Conservation (phyloP, 805 yeast species). For the Yarrowia deformans region DNA sequence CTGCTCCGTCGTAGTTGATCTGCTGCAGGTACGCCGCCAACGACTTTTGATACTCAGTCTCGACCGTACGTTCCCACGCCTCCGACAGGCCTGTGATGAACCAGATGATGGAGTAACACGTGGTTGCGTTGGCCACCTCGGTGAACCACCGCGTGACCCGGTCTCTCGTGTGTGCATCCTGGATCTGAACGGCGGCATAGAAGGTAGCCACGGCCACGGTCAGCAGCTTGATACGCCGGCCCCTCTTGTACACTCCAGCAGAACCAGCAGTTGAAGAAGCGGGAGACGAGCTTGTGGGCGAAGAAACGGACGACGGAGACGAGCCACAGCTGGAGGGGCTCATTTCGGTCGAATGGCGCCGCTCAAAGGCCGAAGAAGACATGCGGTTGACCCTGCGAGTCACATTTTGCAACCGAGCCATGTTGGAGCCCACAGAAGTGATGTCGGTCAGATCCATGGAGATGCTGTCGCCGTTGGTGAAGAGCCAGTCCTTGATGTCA, state of each 20-base stretch:
- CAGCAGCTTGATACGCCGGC: constrained; percentile 35
- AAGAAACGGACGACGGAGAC: constrained; percentile 15
- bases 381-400: neutral
- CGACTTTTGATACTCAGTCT: constrained; percentile 32
- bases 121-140: constrained; percentile 37
- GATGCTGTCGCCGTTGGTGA: constrained; percentile 28
- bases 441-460: constrained; percentile 23
- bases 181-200: constrained; percentile 31
- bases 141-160: constrained; percentile 18
- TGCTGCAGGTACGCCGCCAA: constrained; percentile 19
- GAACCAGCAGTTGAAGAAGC: constrained; percentile 11
- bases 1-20: constrained; percentile 28
- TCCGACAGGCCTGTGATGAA: constrained; percentile 17
- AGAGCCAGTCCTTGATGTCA: constrained; percentile 38
- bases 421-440: constrained; percentile 35
- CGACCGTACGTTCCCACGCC: constrained; percentile 31
- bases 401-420: constrained; percentile 11
- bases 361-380: neutral
- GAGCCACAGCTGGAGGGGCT: constrained; percentile 26
- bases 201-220: constrained; percentile 24
- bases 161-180: neutral
- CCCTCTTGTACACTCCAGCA: constrained; percentile 30
- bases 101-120: constrained; percentile 38
- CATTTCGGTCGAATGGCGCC: constrained; percentile 23
- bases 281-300: constrained; percentile 19